Evolutionary conservation across 345 rosid genomes (phyloP), one percentile per base, ranked within the genome.

Genomic region (Lagerstroemia speciosa): DNA sequence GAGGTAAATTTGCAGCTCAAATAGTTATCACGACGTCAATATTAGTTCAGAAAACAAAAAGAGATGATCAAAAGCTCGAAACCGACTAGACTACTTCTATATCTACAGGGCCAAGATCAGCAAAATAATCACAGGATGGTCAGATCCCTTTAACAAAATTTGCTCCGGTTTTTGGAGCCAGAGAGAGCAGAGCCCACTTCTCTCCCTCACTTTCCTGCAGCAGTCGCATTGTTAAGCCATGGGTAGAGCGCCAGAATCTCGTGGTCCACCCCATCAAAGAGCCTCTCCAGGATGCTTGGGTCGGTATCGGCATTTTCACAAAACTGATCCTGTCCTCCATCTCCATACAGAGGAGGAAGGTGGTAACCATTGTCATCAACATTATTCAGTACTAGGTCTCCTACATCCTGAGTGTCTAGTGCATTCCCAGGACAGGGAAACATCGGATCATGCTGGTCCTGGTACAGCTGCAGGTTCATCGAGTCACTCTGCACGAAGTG

Each of bases 191-290:
- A 34, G 26, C 22, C 27, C 36, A 31, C 15, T 26, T 27, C 3
- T 10, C 61, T 14, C 7, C 37, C 5, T 64, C 74, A 71, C 40
- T 48, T 71, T 37, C 62, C 68, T 70, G 48, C 58, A 71, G 24
- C 67, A 61, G 68, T 37, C 43, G 65, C 71, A 53, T 43, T 76
- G 71, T 76, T 75, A 48, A 71, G 40, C 78, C 80, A 80, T 63
- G 80, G 76, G 67, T 67, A 70, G 66, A 67, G 71, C 33, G 72
- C 15, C 41, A 79, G 74, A 52, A 73, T 68, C 57, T 80, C 86
- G 53, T 40, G 70, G 71, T 85, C 86, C 24, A 70, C 66, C 52
- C 73, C 89, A 64, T 78, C 80, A 27, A 82, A 71, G 53, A 68
- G 71, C 73, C 76, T 66, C 33, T 70, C 82, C 32, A 73, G 27